phyloP scores from a whole-genome alignment of 257 asterid species.

The Paulownia fortunei region DNA sequence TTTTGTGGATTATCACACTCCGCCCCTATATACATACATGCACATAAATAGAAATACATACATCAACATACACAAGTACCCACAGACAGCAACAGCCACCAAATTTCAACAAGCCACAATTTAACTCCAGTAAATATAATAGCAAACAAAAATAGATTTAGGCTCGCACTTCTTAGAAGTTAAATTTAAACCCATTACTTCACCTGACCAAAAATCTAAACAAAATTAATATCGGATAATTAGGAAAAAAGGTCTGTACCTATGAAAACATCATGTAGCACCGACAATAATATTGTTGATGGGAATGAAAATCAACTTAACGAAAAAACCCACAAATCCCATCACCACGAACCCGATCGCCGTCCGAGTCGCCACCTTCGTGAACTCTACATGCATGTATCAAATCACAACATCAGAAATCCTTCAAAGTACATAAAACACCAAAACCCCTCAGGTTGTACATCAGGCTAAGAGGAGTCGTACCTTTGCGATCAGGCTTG shows the following conservation, averaged over 20 bases:
- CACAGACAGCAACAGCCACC: background rate
- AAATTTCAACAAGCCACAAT: background rate
- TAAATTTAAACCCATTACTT: background rate
- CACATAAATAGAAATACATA: background rate
- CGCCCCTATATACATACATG: background rate
- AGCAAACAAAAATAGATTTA: background rate
- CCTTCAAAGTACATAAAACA: background rate
- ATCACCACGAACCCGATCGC: slow-evolving; percentile 56
- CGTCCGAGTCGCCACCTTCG: slow-evolving; percentile 53
- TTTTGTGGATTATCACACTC: background rate
- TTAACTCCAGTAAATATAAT: background rate
- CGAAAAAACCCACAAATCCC: slow-evolving; percentile 57
- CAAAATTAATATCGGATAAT: background rate
- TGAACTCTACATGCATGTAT: slow-evolving; percentile 31
- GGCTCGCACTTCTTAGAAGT: background rate
- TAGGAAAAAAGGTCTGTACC: slow-evolving; percentile 4
- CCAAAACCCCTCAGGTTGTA: background rate
- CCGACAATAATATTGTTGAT: slow-evolving; percentile 54
- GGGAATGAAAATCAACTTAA: slow-evolving; percentile 50
- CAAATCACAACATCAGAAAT: background rate
- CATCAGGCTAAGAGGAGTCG: background rate
- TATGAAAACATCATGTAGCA: slow-evolving; percentile 27
- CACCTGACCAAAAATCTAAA: background rate
- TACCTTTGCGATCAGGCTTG: slow-evolving; percentile 56
- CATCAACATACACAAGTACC: background rate